Base-by-base conservation (phyloP, 2,329 filamentous ascomycete species). In the Pseudocercospora fijiensis region DNA sequence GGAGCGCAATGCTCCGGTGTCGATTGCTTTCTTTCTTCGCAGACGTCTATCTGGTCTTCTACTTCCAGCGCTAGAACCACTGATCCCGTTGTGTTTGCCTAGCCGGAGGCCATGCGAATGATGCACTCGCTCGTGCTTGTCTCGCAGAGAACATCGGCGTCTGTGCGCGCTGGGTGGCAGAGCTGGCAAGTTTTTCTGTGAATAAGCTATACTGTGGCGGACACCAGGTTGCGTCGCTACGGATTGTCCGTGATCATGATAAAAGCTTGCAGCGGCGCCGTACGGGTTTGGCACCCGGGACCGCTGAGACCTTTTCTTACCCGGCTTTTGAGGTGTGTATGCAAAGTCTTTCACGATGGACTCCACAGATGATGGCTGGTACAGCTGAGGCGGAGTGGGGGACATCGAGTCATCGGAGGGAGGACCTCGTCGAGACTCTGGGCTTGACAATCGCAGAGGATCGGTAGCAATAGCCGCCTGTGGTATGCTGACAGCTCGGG, bases 191-290 rank as follows among this genome's bases (percentile, higher is more conserved):
- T 27, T 8, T 11, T 53, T 26, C 8, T 18, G n/a, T 9, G n/a
- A 11, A 11, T 10, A 41, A 18, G 57, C 60, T 13, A 71, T 61
- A 43, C 72, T 73, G 9, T 27, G 83, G 47, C 86, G 79, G 5
- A 86, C 78, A 16, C 86, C 86, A 6, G 86, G 86, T 72, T 88
- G 86, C 2, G 78, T 72, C 10, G 76, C 72, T 5, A 88, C 85
- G 22, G 84, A 86, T 71, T 87, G 77, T 8, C 85, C 86, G 66
- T 85, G 81, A 70, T 88, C 86, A 57, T 81, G 81, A 71, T 88
- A 88, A 73, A 85, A 88, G 49, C 86, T 84, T 24, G 70, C 68
- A n/a, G 86, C 81, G 2, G 85, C 86, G 47, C 85, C 86, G 61
- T 81, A 79, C 11, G 22, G 18, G 16, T 53, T 24, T 18, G 33